Evolutionary conservation across 225 moss, liverwort and hornwort genomes (phyloP), one percentile per base, ranked within the genome.

Genomic region (Bryum argenteum): DNA sequence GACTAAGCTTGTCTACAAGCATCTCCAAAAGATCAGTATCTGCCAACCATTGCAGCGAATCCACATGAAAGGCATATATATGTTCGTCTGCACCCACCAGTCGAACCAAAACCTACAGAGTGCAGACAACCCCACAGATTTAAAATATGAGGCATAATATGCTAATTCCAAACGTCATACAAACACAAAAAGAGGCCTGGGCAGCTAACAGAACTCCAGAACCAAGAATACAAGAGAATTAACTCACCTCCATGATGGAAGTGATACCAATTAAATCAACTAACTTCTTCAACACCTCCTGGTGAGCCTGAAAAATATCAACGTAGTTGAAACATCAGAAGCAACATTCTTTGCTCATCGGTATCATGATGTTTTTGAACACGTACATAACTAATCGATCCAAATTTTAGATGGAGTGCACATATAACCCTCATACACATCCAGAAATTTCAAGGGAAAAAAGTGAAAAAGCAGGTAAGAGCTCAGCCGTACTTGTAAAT

Each of bases 1-100:
- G 92, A 72, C 94, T 94, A 47, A 98, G 92, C 71, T 94, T 98
- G 75, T 92, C 97, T 67, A 98, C 97, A 75, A 98, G 97, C 94
- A 92, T 89, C 86, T 98, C 97, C 59, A 98, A 81, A 10, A 98
- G 82, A 78, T 98, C 91, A 40, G 97, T 98, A 41, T 98, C 97
- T 16, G 97, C 97, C 81, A 98, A 79, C 97, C 97, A 98, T 79
- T 98, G 97, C 57, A 98, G 79, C 23, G 90, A 84, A 82, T 92
- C 91, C 71, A 80, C 92, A 78, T 94, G 92, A 64, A 89, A 92
- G 11, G 97, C 84, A 81, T 87, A 91, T 39, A 98, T 92, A 69
- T 94, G 97, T 82, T 94, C 94, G 84, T 98, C 97, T 52, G 84
- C 95, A 64, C 94, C 94, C 72, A 98, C 97, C 83, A 98, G 85